phyloP scores from a whole-genome alignment of 495 filamentous ascomycete species.

The Chaetomidium leptoderma region DNA sequence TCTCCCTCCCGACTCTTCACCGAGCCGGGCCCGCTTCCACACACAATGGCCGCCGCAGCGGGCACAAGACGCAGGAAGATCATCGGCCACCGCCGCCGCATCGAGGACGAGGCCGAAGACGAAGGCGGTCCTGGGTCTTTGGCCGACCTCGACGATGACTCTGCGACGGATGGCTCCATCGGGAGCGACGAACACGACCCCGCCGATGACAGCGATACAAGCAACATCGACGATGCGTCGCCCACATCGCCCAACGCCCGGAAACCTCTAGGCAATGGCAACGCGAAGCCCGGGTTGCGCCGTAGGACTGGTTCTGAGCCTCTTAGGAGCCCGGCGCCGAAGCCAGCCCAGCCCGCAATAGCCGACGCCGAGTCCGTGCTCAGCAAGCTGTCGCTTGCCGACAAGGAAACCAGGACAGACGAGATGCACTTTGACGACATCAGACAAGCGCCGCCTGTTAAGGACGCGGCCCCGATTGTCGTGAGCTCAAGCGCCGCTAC shows the following conservation, averaged over 20 bases:
- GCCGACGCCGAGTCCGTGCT: slow-evolving; percentile 86
- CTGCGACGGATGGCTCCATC: slow-evolving; percentile 73
- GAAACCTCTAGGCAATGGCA: slow-evolving; percentile 35
- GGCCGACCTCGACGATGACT: slow-evolving; percentile 69
- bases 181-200: slow-evolving; percentile 70
- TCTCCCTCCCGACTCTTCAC: slow-evolving; percentile 14
- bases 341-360: slow-evolving; percentile 35
- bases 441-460: slow-evolving; percentile 28
- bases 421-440: slow-evolving; percentile 66
- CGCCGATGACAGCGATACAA: slow-evolving; percentile 76
- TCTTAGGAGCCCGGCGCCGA: slow-evolving; percentile 36
- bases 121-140: slow-evolving; percentile 63
- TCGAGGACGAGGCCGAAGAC: slow-evolving; percentile 76
- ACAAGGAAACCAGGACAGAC: slow-evolving; percentile 49
- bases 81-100: slow-evolving; percentile 68
- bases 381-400: slow-evolving; percentile 69
- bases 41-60: slow-evolving; percentile 32
- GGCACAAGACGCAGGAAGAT: slow-evolving; percentile 61
- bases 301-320: slow-evolving; percentile 33
- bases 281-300: slow-evolving; percentile 40
- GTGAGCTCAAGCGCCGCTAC: slow-evolving; percentile 42
- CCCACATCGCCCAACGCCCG: slow-evolving; percentile 43
- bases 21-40: slow-evolving; percentile 13
- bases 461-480: slow-evolving; percentile 41
- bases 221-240: slow-evolving; percentile 57